Percentiles rank a stretch among this genome's conserved stretches.
Evolutionary conservation across 129 eudicot species (phyloP).

Genomic region (Dittrichia graveolens): DNA sequence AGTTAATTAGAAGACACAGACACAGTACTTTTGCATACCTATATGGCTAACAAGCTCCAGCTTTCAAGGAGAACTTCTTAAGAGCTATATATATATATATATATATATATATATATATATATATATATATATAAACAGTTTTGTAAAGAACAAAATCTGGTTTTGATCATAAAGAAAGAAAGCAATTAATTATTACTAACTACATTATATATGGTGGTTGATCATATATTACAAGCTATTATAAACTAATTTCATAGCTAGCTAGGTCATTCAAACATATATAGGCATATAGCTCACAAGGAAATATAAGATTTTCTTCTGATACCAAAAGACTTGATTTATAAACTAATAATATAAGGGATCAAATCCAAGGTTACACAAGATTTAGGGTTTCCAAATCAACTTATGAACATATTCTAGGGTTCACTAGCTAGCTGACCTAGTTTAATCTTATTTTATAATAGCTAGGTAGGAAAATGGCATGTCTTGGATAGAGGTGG

Average conservation of each 20-base stretch:
- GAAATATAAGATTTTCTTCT: conserved; percentile 26
- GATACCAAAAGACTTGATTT: conserved; percentile 16
- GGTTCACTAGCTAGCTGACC: conserved; percentile 57
- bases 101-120: no score
- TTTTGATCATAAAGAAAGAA: conserved; percentile 11
- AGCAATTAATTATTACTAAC: not conserved
- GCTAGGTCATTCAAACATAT: conserved; percentile 18
- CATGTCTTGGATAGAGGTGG: conserved; percentile 36
- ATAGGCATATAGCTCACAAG: conserved; percentile 27
- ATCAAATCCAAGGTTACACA: conserved; percentile 49
- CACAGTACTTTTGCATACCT: conserved; percentile 18
- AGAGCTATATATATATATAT: no score
- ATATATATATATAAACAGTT: no score
- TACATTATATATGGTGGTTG: not conserved
- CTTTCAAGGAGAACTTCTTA: conserved; percentile 24
- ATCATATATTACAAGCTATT: conserved; percentile 27
- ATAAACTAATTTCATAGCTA: conserved; percentile 27
- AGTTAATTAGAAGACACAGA: conserved; percentile 21
- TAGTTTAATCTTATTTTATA: conserved; percentile 37
- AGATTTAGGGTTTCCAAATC: conserved; percentile 47
- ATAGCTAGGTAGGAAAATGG: conserved; percentile 33
- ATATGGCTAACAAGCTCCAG: conserved; percentile 31
- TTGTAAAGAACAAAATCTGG: conserved; percentile 27
- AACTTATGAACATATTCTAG: conserved; percentile 52
- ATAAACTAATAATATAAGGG: conserved; percentile 34